Percentiles rank a stretch among this genome's conserved stretches.
Conservation (phyloP, 176 grass and related monocot genomes). For the Carex parvula region DNA sequence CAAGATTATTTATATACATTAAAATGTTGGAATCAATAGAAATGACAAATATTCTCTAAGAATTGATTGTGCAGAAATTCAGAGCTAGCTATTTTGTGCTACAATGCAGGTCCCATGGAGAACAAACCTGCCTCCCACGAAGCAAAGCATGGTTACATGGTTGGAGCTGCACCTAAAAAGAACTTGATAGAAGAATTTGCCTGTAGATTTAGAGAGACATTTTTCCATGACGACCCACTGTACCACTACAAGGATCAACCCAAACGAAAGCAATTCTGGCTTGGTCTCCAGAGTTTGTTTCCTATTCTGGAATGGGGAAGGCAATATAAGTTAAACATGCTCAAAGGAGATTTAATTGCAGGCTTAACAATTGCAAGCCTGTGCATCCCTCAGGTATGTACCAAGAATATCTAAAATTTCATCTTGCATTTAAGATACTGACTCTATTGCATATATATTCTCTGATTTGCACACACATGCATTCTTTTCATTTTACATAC, state of each 20-base stretch:
- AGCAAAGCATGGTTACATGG: constrained; percentile 37
- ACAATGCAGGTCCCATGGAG: neutral
- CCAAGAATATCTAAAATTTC: neutral
- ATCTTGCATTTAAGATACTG: neutral
- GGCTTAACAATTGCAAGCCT: constrained; percentile 86
- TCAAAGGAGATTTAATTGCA: constrained; percentile 65
- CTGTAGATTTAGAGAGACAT: constrained; percentile 52
- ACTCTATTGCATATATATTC: too few relatives aligned
- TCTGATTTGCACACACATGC: too few relatives aligned
- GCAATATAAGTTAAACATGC: constrained; percentile 46
- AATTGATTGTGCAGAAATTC: neutral
- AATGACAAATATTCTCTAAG: neutral
- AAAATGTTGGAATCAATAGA: too few relatives aligned
- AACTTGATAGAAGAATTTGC: constrained; percentile 37
- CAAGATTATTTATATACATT: too few relatives aligned
- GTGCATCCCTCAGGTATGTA: constrained; percentile 78
- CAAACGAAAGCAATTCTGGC: constrained; percentile 41
- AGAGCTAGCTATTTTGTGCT: neutral
- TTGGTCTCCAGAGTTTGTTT: constrained; percentile 51
- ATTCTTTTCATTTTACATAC: too few relatives aligned
- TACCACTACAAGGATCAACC: constrained; percentile 63
- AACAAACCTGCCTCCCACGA: constrained; percentile 32
- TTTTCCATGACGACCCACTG: constrained; percentile 74
- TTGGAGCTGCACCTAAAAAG: constrained; percentile 43
- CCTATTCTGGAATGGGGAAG: constrained; percentile 67